Percentiles rank a stretch among this genome's conserved stretches.
phyloP scores from a whole-genome alignment of 2,329 filamentous ascomycete genomes.

The Hymenoscyphus linearis region DNA sequence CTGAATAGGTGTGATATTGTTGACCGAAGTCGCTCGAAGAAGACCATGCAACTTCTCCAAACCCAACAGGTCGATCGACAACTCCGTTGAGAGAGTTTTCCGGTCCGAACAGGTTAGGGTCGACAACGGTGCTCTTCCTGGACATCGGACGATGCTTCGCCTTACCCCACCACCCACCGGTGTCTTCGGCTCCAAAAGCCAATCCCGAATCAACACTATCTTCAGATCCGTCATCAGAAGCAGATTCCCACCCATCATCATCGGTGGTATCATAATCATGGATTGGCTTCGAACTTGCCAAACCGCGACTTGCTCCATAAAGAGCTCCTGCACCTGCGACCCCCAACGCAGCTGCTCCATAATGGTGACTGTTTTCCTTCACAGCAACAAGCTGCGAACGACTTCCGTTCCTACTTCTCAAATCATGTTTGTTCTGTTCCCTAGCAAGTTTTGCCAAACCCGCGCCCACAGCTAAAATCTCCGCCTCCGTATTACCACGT shows the following conservation, averaged over 20 bases:
- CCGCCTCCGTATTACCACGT: conserved; percentile 37
- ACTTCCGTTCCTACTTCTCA: conserved; percentile 29
- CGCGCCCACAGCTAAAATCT: conserved; percentile 42
- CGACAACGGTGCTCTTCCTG: conserved; percentile 47
- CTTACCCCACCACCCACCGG: conserved; percentile 31
- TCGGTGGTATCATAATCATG: conserved; percentile 31
- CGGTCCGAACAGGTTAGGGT: conserved; percentile 54
- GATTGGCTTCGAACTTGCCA: conserved; percentile 28
- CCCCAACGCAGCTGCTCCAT: background rate
- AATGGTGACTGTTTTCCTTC: conserved; percentile 8
- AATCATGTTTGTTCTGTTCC: conserved; percentile 33
- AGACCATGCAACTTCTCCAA: conserved; percentile 37
- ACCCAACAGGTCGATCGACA: conserved; percentile 52
- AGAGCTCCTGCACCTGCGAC: background rate
- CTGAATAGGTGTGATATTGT: conserved; percentile 11
- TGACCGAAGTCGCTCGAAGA: conserved; percentile 29
- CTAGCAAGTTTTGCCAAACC: conserved; percentile 42
- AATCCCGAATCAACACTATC: conserved; percentile 51
- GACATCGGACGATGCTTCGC: conserved; percentile 29
- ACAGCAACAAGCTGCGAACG: conserved; percentile 14
- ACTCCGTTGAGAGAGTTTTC: conserved; percentile 55
- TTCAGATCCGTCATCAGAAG: conserved; percentile 47
- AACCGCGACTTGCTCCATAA: conserved; percentile 21
- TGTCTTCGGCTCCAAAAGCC: conserved; percentile 48
- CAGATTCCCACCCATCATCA: conserved; percentile 55